Evolutionary conservation across 352 stramenopile species (phyloP).

Genomic region (Pythium oligandrum): DNA sequence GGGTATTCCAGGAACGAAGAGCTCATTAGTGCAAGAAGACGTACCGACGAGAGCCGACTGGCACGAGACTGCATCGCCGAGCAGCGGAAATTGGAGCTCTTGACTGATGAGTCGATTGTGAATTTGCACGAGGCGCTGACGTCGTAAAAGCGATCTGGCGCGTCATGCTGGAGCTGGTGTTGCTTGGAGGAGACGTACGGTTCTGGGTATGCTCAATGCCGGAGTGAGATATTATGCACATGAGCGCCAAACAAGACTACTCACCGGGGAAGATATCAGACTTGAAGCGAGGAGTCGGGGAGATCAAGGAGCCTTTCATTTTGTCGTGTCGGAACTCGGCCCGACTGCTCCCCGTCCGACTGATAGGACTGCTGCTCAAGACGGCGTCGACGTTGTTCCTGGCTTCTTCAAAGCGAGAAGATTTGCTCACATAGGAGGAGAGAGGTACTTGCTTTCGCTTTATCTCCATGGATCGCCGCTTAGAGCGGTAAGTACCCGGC

Average conservation of each 20-base stretch:
- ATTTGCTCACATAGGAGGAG: slow-evolving; percentile 51
- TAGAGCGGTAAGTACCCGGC: slow-evolving; percentile 52
- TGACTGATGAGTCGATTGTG: slow-evolving; percentile 53
- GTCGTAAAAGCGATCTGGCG: slow-evolving; percentile 68
- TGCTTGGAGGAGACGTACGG: slow-evolving; percentile 67
- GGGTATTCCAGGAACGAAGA: neutral
- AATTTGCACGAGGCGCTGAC: slow-evolving; percentile 69
- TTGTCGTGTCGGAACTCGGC: slow-evolving; percentile 23
- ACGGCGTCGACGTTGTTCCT: slow-evolving; percentile 38
- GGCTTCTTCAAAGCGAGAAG: slow-evolving; percentile 47
- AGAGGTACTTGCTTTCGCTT: slow-evolving; percentile 58
- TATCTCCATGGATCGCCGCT: slow-evolving; percentile 50
- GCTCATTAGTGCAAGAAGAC: slow-evolving; percentile 3
- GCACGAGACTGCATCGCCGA: slow-evolving; percentile 55
- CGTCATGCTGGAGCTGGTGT: slow-evolving; percentile 42
- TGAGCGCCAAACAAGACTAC: neutral
- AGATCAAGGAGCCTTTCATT: slow-evolving; percentile 43
- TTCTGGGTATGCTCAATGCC: slow-evolving; percentile 23
- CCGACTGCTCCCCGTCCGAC: slow-evolving; percentile 1
- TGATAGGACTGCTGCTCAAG: slow-evolving; percentile 19
- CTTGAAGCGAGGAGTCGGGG: slow-evolving; percentile 65
- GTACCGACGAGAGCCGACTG: slow-evolving; percentile 49
- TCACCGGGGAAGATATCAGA: slow-evolving; percentile 58
- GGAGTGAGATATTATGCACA: neutral
- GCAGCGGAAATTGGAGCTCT: slow-evolving; percentile 63